Conservation (phyloP, 1,284 basidiomycete species). For the Earliella scabrosa region DNA sequence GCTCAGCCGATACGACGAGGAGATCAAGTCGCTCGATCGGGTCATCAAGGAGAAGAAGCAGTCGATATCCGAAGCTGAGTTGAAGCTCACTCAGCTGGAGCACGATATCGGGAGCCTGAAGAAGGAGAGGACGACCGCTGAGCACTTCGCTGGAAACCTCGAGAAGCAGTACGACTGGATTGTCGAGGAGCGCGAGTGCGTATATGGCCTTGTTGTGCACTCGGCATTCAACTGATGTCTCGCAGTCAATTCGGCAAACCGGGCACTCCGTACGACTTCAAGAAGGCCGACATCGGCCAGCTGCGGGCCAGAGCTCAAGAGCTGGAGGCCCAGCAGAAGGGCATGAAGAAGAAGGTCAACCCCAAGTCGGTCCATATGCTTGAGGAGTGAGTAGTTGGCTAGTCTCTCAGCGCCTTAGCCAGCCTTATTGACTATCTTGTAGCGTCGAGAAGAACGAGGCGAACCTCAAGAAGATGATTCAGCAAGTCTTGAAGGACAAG, state of each 20-base stretch:
- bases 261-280: slow-evolving; percentile 87
- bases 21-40: slow-evolving; percentile 82
- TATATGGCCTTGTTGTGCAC: slow-evolving; percentile 16
- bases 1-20: slow-evolving; percentile 86
- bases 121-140: slow-evolving; percentile 57
- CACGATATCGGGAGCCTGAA: slow-evolving; percentile 53
- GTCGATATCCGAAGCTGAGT: slow-evolving; percentile 73
- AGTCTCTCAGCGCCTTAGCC: background rate
- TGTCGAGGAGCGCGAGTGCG: slow-evolving; percentile 81
- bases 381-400: slow-evolving; percentile 86
- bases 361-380: slow-evolving; percentile 97
- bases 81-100: slow-evolving; percentile 65
- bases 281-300: slow-evolving; percentile 66
- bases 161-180: slow-evolving; percentile 94
- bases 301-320: slow-evolving; percentile 75
- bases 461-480: slow-evolving; percentile 86
- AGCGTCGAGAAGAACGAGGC: slow-evolving; percentile 97
- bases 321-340: slow-evolving; percentile 81
- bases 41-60: slow-evolving; percentile 85
- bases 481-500: slow-evolving; percentile 92
- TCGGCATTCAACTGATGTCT: background rate
- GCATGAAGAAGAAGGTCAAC: slow-evolving; percentile 95
- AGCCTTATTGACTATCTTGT: background rate
- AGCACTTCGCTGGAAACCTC: slow-evolving; percentile 55
- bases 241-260: slow-evolving; percentile 80